Percentiles rank a stretch among this genome's conserved stretches.
phyloP scores from a whole-genome alignment of 169 alveolate species.

The Eimeria necatrix region DNA sequence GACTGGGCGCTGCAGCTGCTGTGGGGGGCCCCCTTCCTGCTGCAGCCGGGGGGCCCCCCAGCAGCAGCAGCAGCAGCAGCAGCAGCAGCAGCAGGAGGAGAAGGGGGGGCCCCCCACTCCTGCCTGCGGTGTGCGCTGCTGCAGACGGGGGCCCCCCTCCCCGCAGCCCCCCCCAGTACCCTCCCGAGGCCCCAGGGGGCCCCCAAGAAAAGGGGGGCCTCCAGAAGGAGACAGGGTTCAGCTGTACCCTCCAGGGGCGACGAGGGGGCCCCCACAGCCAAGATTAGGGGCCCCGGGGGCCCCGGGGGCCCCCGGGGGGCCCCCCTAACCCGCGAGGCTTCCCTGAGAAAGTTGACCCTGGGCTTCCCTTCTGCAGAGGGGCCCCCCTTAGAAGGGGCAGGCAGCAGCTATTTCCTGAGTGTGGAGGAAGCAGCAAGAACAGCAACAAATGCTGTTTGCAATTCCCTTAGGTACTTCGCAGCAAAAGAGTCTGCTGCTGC shows the following conservation, averaged over 20 bases:
- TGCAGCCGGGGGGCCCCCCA: slow-evolving; percentile 1
- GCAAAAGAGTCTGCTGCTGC: neutral
- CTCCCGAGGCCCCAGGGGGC: neutral
- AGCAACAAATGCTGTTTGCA: neutral
- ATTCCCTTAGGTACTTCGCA: neutral
- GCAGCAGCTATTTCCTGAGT: neutral
- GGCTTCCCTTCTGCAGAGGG: neutral
- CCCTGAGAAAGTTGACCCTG: neutral
- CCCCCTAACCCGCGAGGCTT: neutral
- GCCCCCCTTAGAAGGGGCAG: neutral
- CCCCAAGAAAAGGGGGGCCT: neutral
- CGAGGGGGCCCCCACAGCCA: neutral
- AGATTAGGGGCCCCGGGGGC: slow-evolving; percentile 12
- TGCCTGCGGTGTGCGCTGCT: neutral
- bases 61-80: neutral
- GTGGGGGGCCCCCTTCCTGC: slow-evolving; percentile 28
- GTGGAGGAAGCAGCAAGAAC: slow-evolving; percentile 35
- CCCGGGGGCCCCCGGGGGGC: too few species aligned
- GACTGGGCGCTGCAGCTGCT: slow-evolving; percentile 20
- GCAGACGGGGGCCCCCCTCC: neutral
- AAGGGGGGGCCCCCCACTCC: neutral
- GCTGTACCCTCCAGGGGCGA: neutral
- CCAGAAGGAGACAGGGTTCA: slow-evolving; percentile 21
- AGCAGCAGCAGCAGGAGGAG: too few species aligned
- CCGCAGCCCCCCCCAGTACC: neutral